These are phyloP conservation scores for Polyporus arcularius DNA, from an alignment of 768 basidiomycete genomes.

Conservation along the genomic window DNA sequence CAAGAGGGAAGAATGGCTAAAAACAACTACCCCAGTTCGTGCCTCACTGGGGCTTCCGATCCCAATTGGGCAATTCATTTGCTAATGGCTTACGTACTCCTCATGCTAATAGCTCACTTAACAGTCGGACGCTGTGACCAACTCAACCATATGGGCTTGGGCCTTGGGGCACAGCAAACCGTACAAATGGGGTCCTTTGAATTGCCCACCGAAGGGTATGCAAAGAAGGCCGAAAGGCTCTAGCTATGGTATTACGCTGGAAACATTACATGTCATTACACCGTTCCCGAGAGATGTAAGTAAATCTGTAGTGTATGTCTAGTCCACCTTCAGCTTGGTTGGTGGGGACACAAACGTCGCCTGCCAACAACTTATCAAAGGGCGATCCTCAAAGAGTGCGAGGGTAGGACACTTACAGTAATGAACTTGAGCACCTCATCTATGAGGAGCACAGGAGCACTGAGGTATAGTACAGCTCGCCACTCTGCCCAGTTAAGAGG, in stretches of 20 bases:
- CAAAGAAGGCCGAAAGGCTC: background rate
- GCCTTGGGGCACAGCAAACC: too few relatives aligned
- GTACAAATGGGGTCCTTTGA: too few relatives aligned
- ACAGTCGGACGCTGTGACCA: slow-evolving; percentile 81
- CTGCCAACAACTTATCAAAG: slow-evolving; percentile 31
- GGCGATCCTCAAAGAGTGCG: background rate
- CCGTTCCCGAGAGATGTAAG: slow-evolving; percentile 1
- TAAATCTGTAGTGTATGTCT: slow-evolving; percentile 14
- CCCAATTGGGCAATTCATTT: too few relatives aligned
- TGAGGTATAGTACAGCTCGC: slow-evolving; percentile 88
- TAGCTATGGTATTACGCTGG: background rate
- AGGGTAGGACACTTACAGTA: slow-evolving; percentile 51
- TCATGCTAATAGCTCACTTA: too few relatives aligned
- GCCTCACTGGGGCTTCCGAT: too few relatives aligned
- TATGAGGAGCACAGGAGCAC: slow-evolving; percentile 83
- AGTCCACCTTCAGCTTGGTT: slow-evolving; percentile 40
- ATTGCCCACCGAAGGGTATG: too few relatives aligned
- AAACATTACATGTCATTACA: slow-evolving; percentile 20
- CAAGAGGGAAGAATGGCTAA: too few relatives aligned
- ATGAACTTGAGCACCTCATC: slow-evolving; percentile 90
- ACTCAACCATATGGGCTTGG: slow-evolving; percentile 81
- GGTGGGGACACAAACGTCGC: slow-evolving; percentile 60
- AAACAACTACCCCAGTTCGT: slow-evolving; percentile 37
- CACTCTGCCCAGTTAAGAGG: slow-evolving; percentile 95
- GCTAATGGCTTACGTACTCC: too few relatives aligned